phyloP scores from a whole-genome alignment of 129 eudicot species.

The Chrysanthemum seticuspe region DNA sequence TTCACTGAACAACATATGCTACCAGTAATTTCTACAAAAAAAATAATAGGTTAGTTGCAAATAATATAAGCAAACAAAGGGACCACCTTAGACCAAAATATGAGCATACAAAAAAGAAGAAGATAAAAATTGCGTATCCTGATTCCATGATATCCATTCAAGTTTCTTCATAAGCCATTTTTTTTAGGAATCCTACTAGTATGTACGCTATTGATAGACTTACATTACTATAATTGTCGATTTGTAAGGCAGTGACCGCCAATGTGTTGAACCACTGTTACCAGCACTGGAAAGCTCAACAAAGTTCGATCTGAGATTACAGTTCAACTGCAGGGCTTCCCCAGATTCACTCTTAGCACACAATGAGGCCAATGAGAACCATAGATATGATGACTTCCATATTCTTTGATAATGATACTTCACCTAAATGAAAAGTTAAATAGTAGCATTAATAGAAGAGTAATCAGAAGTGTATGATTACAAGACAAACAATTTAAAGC shows the following conservation, averaged over 20 bases:
- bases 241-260: constrained; percentile 57
- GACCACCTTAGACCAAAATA: no score
- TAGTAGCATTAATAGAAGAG: constrained; percentile 13
- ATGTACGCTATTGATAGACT: no score
- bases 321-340: constrained; percentile 66
- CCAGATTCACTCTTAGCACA: constrained; percentile 72
- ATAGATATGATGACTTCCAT: constrained; percentile 63
- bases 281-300: constrained; percentile 67
- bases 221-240: no score
- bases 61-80: no score
- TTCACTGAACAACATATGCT: no score
- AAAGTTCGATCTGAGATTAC: constrained; percentile 57
- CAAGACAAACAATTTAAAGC: constrained; percentile 8
- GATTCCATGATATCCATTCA: no score
- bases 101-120: no score
- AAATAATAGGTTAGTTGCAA: no score
- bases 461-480: constrained; percentile 5
- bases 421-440: constrained; percentile 55
- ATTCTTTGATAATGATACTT: constrained; percentile 67
- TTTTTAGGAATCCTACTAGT: no score
- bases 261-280: constrained; percentile 67
- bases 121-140: no score
- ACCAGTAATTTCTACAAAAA: no score
- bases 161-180: no score
- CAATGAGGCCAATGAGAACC: constrained; percentile 76